Conservation (phyloP, 2,329 filamentous ascomycete genomes). For the Periglandula ipomoeae region DNA sequence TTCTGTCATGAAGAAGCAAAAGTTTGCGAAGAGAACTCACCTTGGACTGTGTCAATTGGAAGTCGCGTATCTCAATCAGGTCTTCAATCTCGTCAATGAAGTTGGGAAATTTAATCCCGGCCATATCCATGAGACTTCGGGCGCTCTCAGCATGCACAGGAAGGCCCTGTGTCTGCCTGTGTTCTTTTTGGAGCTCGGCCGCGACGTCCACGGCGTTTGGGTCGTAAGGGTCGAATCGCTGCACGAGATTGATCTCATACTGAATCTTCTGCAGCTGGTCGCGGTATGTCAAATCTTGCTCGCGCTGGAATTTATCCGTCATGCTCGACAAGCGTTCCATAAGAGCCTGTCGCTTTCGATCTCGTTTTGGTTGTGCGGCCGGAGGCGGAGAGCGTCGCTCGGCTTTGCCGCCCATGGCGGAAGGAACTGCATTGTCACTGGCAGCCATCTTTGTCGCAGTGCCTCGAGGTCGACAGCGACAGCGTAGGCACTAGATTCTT, state of each 20-base stretch:
- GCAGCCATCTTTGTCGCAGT: conserved; percentile 25
- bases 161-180: conserved; percentile 36
- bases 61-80: conserved; percentile 78
- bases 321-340: conserved; percentile 70
- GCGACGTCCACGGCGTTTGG: conserved; percentile 65
- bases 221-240: conserved; percentile 74
- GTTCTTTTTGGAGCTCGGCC: conserved; percentile 49
- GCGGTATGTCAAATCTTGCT: conserved; percentile 76
- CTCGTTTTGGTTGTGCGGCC: conserved; percentile 64
- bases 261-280: conserved; percentile 89
- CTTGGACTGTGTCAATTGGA: conserved; percentile 70
- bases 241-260: conserved; percentile 77
- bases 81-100: conserved; percentile 85
- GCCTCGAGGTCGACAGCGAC: not conserved
- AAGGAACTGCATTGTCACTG: conserved; percentile 26
- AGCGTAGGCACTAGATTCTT: not conserved
- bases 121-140: conserved; percentile 58
- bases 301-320: conserved; percentile 67
- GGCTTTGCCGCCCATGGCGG: conserved; percentile 22
- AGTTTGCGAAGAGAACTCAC: conserved; percentile 40
- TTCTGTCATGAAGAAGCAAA: too few species aligned
- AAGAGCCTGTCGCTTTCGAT: conserved; percentile 79
- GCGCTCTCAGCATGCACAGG: conserved; percentile 31
- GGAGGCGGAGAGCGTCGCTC: conserved; percentile 28
- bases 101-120: conserved; percentile 74